phyloP scores from a whole-genome alignment of 148 eudicot species.

The Arctostaphylos glauca region DNA sequence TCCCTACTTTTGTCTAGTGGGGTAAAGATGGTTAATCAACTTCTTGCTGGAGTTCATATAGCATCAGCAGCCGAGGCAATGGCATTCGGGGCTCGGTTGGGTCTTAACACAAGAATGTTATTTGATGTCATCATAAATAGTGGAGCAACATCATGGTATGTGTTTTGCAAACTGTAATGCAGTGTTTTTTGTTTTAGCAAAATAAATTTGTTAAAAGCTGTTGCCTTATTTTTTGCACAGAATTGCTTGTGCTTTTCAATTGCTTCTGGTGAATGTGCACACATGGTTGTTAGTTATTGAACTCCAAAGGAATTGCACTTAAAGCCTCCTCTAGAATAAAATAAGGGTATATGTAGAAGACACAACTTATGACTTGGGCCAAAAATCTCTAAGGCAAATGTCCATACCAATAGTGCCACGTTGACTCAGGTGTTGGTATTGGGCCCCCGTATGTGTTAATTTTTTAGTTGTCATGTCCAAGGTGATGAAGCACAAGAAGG shows the following conservation, averaged over 20 bases:
- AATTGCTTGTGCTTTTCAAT: background rate
- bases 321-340: background rate
- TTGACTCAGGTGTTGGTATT: no score
- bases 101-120: constrained; percentile 68
- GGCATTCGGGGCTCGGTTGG: constrained; percentile 93
- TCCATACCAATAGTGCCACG: background rate
- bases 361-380: background rate
- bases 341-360: background rate
- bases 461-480: no score
- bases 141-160: constrained; percentile 93
- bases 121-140: constrained; percentile 64
- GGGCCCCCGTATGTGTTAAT: no score
- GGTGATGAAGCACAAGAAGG: no score
- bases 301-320: background rate
- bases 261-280: no score
- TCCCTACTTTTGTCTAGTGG: constrained; percentile 45
- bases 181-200: background rate
- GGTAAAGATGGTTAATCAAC: constrained; percentile 98
- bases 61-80: constrained; percentile 99
- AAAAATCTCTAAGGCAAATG: background rate
- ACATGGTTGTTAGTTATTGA: background rate
- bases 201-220: background rate
- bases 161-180: constrained; percentile 7
- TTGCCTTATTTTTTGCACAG: background rate
- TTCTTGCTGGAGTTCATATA: constrained; percentile 99